Evolutionary conservation across 257 asterid genomes (phyloP), one percentile per base, ranked within the genome.

Genomic region (Solanum arcanum): DNA sequence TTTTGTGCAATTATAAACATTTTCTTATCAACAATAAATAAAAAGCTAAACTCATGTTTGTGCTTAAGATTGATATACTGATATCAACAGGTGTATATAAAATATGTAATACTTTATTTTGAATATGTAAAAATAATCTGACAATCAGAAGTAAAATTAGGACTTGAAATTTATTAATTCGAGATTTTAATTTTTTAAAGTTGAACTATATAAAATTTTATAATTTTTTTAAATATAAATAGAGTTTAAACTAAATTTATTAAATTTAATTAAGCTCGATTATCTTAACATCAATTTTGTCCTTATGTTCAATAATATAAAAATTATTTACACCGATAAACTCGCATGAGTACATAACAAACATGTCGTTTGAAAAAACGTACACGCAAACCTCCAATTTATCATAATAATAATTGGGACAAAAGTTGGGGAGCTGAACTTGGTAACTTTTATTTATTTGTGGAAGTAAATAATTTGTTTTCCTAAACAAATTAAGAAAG

Each of bases 111-210:
- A n/a, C 0, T 1, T 59, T 64, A 16, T 12, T 11, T 11, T n/a
- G 4, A n/a, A 64, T 64, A 64, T 25, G 72, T n/a, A 64, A 64
- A 5, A 12, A 64, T 64, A 66, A 13, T 25, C 1, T 10, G 15
- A 10, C 3, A 23, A 3, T 3, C 0, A 10, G 5, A 62, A 23
- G 3, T 23, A 23, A 0, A 4, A 4, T 0, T 60, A 59, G 12
- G 7, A 23, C 3, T 23, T 23, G 27, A 62, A 4, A 1, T 4
- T 62, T 23, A 23, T 62, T 62, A 6, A 62, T 62, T 10, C 2
- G 1, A 10, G 15, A 27, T 68, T 68, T 6, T 68, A 68, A 68
- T 13, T 29, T 5, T 13, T 68, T 68, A 68, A 68, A 68, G 6
- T 13, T 27, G 2, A 1, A 60, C 0, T 0, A 60, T 27, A 13